Conservation (phyloP, 2,329 filamentous ascomycete genomes). For the Magnaporthales sp. region DNA sequence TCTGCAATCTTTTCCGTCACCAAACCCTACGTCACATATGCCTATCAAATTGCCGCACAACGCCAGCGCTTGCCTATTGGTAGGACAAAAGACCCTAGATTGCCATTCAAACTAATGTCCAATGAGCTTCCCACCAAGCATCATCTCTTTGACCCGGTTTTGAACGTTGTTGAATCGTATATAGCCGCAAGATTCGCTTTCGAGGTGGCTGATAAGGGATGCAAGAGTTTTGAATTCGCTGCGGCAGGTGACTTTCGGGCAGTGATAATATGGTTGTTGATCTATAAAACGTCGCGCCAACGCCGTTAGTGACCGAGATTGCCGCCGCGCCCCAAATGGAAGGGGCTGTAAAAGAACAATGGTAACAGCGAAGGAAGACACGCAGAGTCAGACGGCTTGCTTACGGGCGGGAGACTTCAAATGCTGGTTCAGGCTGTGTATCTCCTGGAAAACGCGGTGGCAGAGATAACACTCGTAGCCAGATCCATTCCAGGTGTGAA, state of each 20-base stretch:
- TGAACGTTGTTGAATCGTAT: conserved; percentile 29
- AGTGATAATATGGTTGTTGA: conserved; percentile 30
- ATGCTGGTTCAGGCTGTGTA: conserved; percentile 37
- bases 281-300: conserved; percentile 15
- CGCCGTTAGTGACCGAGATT: conserved; percentile 3
- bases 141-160: conserved; percentile 12
- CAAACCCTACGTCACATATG: too few relatives aligned
- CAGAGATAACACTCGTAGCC: conserved; percentile 48
- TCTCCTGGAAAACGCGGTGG: conserved; percentile 27
- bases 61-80: too few relatives aligned
- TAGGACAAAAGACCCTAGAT: too few relatives aligned
- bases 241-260: conserved; percentile 24
- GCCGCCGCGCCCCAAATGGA: too few relatives aligned
- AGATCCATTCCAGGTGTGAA: conserved; percentile 32
- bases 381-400: conserved; percentile 10
- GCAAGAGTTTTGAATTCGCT: conserved; percentile 30
- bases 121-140: conserved; percentile 11
- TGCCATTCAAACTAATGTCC: background rate
- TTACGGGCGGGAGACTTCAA: conserved; percentile 43
- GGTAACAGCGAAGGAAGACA: background rate
- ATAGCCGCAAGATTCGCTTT: conserved; percentile 31
- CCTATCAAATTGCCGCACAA: too few relatives aligned
- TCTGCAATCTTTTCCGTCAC: too few relatives aligned
- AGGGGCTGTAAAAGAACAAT: background rate
- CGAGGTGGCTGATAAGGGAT: conserved; percentile 30